phyloP scores from a whole-genome alignment of 345 rosid species.

The Eucalyptus marginata region DNA sequence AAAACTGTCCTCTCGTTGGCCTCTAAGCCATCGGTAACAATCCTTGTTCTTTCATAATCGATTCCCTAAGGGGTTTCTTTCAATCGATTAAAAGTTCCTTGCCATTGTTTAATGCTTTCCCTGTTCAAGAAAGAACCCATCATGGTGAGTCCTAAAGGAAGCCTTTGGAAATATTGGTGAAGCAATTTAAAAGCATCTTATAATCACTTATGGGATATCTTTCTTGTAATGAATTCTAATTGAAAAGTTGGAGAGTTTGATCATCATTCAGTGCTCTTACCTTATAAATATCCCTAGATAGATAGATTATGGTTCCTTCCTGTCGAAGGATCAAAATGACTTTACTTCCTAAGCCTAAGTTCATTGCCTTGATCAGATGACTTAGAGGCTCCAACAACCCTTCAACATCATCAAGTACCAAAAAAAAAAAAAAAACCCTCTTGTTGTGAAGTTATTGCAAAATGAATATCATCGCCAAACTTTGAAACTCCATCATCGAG shows the following conservation, averaged over 20 bases:
- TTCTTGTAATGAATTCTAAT: neutral
- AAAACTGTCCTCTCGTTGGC: neutral
- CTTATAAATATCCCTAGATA: neutral
- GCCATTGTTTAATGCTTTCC: neutral
- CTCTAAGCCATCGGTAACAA: neutral
- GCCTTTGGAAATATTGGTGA: neutral
- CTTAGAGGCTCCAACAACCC: neutral
- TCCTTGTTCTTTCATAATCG: neutral
- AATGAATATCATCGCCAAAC: neutral
- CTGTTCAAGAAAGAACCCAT: neutral
- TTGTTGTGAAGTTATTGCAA: neutral
- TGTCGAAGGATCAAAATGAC: neutral
- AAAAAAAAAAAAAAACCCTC: neutral
- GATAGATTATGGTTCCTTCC: neutral
- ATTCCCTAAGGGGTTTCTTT: neutral
- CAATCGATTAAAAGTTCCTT: neutral
- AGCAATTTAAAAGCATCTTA: neutral
- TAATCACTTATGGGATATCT: neutral
- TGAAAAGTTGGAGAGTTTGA: neutral
- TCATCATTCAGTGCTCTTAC: neutral
- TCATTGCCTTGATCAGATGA: neutral
- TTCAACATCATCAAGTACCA: neutral
- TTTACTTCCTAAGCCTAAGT: neutral
- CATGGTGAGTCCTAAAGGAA: rapidly evolving
- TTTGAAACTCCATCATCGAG: neutral